phyloP scores from a whole-genome alignment of 257 asterid genomes.

The Prunella vulgaris region DNA sequence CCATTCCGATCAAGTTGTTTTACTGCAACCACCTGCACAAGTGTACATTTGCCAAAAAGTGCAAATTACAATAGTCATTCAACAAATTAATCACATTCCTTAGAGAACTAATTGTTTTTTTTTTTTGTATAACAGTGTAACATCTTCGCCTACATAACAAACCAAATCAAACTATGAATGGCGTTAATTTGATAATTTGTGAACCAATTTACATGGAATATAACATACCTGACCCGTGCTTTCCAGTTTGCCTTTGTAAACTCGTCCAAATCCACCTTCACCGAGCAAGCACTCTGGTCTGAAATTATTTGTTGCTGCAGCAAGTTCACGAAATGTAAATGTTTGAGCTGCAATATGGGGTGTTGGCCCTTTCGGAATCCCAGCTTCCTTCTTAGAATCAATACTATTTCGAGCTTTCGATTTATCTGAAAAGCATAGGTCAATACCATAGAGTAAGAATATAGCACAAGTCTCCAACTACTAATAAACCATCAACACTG shows the following conservation, averaged over 20 bases:
- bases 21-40: conserved; percentile 85
- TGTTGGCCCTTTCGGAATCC: conserved; percentile 61
- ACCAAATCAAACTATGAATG: not conserved
- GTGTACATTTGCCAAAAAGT: conserved; percentile 17
- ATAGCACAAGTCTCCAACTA: not conserved
- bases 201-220: conserved; percentile 6
- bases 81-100: not conserved
- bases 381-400: conserved; percentile 67
- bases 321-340: conserved; percentile 96
- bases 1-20: conserved; percentile 94
- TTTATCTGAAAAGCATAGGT: conserved; percentile 41
- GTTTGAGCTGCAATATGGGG: conserved; percentile 90
- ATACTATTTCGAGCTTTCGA: conserved; percentile 50
- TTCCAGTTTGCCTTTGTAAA: conserved; percentile 82
- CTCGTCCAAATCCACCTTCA: conserved; percentile 98
- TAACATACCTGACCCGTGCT: conserved; percentile 71
- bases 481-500: not conserved
- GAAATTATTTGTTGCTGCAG: conserved; percentile 88
- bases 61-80: conserved; percentile 6
- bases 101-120: not conserved
- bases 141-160: no score
- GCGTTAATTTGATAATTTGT: not conserved
- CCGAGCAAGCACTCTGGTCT: conserved; percentile 82
- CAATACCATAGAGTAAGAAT: not conserved
- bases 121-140: no score